These are phyloP conservation scores for Vanderwaltozyma verrucispora DNA, from an alignment of 805 yeast genomes.

Conservation along the genomic window DNA sequence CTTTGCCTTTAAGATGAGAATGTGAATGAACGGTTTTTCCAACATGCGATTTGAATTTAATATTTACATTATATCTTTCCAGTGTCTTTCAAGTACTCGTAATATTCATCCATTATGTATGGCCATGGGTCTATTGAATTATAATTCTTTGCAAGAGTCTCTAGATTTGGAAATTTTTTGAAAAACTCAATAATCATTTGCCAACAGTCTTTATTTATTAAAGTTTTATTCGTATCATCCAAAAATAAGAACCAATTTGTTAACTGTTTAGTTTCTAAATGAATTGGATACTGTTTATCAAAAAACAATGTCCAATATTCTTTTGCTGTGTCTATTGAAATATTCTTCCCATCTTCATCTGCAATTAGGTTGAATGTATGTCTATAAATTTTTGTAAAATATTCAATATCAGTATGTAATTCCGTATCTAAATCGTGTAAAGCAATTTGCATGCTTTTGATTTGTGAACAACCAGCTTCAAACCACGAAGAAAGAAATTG, in stretches of 20 bases:
- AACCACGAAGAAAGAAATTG: slow-evolving; percentile 19
- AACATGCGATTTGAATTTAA: background rate
- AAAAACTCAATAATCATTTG: slow-evolving; percentile 66
- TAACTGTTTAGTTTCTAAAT: slow-evolving; percentile 26
- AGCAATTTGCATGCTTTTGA: slow-evolving; percentile 37
- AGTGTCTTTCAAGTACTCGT: slow-evolving; percentile 38
- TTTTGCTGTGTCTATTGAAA: slow-evolving; percentile 50
- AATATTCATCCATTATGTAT: slow-evolving; percentile 71
- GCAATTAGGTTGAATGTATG: slow-evolving; percentile 60
- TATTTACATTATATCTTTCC: background rate
- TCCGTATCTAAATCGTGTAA: slow-evolving; percentile 27
- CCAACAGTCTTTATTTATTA: slow-evolving; percentile 73
- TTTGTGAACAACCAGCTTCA: slow-evolving; percentile 23
- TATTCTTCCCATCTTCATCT: slow-evolving; percentile 47
- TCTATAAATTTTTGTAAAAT: slow-evolving; percentile 51
- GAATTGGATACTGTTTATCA: slow-evolving; percentile 8
- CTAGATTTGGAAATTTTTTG: slow-evolving; percentile 41
- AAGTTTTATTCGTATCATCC: slow-evolving; percentile 31
- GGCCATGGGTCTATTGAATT: slow-evolving; percentile 92
- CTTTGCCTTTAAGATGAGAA: no score
- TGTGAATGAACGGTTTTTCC: no score
- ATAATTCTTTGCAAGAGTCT: slow-evolving; percentile 41
- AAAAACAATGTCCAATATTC: slow-evolving; percentile 74
- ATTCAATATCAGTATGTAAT: slow-evolving; percentile 29
- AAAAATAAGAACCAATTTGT: slow-evolving; percentile 54